Evolutionary conservation across 805 yeast species (phyloP).

Genomic region (Nakazawaea populi): DNA sequence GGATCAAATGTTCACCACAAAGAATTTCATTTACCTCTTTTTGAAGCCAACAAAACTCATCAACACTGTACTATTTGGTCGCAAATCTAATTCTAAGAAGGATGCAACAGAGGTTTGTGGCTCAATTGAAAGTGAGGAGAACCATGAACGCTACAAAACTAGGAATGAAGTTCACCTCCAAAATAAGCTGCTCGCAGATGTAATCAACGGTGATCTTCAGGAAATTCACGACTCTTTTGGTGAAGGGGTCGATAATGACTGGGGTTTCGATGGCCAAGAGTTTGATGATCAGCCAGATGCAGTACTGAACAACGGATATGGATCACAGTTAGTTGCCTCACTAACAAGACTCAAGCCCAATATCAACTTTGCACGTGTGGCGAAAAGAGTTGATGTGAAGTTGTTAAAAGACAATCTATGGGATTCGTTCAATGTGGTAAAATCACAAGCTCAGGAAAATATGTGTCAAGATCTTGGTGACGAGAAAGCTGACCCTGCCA

Average conservation of each 20-base stretch:
- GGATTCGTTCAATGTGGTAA: slow-evolving; percentile 30
- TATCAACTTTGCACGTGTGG: slow-evolving; percentile 37
- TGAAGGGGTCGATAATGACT: slow-evolving; percentile 1
- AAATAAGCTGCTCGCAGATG: slow-evolving; percentile 10
- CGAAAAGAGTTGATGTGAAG: slow-evolving; percentile 43
- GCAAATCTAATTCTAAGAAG: slow-evolving; percentile 33
- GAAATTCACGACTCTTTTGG: slow-evolving; percentile 20
- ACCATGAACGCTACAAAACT: slow-evolving; percentile 1
- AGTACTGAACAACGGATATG: slow-evolving; percentile 17
- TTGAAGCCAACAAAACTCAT: slow-evolving; percentile 34
- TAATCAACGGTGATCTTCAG: slow-evolving; percentile 14
- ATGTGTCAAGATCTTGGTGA: slow-evolving; percentile 10
- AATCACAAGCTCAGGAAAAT: not conserved
- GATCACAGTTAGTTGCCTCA: slow-evolving; percentile 14
- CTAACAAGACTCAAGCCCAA: slow-evolving; percentile 21
- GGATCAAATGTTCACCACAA: slow-evolving; percentile 44
- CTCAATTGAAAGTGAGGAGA: too few species aligned
- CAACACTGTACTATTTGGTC: slow-evolving; percentile 21
- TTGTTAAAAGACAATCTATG: slow-evolving; percentile 41
- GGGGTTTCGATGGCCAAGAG: slow-evolving; percentile 19
- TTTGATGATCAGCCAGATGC: slow-evolving; percentile 33
- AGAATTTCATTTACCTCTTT: slow-evolving; percentile 38
- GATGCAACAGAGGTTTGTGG: slow-evolving; percentile 22
- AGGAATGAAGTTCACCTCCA: not conserved
- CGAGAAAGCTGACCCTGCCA: slow-evolving; percentile 25